Base-by-base conservation (phyloP, 2,329 filamentous ascomycete genomes). In the Triangularia setosa region DNA sequence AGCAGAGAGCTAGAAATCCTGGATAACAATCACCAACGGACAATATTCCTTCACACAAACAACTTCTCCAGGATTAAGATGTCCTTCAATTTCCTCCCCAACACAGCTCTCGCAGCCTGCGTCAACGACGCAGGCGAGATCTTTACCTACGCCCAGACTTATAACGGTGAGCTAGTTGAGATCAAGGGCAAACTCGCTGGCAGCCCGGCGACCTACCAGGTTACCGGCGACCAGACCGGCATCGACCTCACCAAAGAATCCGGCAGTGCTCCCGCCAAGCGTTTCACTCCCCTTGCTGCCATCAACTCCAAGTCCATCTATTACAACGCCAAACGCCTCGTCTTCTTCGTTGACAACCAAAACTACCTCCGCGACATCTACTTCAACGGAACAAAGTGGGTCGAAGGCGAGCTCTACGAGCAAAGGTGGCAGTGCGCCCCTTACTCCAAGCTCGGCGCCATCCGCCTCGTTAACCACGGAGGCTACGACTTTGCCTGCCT, bases 401-500 rank as follows among this genome's bases (percentile, higher is more conserved):
- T 21, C 4, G 27, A 33, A 23, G 60, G 58, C 24, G 25, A 30
- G 12, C 58, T 61, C 3, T 54, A 54, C 44, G 9, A 61, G 14
- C 11, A 54, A n/a, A 27, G 14, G 5, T 61, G 58, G 58, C 25
- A 44, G 60, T 56, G 48, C 30, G 60, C 60, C 16, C 25, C 16
- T 40, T 62, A 62, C 60, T 62, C 60, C 27, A 55, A 57, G 25
- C 48, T 62, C 28, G 60, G 52, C 30, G 60, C 60, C 30, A 35
- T 62, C 60, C 18, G 21, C 8, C n/a, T 62, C 5, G 52, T 44
- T 24, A 61, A 54, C 25, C 1, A 28, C 9, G 25, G 14, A 16
- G n/a, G 27, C 7, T 24, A 55, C 27, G 24, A 62, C 30, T 62
- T 62, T 14, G 30, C 57, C 25, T 55, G 60, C 16, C 18, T 62